A percentile compares a stretch with the other conserved stretches of the same genome.
phyloP scores from a whole-genome alignment of 2,329 filamentous ascomycete species.

The Sarocladium strictum region DNA sequence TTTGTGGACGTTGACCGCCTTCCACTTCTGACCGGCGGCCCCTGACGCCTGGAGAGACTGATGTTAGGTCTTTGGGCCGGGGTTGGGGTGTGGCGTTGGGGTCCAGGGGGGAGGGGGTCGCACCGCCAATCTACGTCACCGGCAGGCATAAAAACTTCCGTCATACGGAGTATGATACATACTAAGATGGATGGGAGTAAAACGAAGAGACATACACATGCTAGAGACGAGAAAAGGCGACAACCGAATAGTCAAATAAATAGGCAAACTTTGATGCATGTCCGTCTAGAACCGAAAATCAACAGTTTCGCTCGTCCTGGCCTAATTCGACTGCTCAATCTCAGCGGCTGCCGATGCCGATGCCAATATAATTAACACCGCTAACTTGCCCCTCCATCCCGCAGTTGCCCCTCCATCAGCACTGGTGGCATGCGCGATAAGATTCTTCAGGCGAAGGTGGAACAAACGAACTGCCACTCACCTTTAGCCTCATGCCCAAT shows the following conservation, averaged over 20 bases:
- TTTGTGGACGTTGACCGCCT: neutral
- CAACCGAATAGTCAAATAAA: no score
- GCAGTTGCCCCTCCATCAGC: conserved; percentile 12
- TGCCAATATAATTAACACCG: neutral
- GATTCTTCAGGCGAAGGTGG: neutral
- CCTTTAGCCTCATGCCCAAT: neutral
- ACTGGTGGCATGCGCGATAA: neutral
- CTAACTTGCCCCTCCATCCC: conserved; percentile 12
- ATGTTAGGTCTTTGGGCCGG: neutral
- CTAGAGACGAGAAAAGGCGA: no score
- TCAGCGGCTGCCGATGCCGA: no score
- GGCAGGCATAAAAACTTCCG: no score
- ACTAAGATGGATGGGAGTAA: no score
- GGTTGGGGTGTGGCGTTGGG: neutral
- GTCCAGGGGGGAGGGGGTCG: neutral
- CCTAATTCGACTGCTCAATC: no score
- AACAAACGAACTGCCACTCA: neutral
- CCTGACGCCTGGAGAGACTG: neutral
- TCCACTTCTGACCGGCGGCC: neutral
- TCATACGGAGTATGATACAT: no score
- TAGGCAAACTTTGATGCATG: no score
- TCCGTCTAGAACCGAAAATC: no score
- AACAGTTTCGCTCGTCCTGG: no score
- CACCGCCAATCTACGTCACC: conserved; percentile 4
- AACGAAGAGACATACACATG: no score